Evolutionary conservation across 352 stramenopile species (phyloP).

Genomic region (Aphanomyces cochlioides): DNA sequence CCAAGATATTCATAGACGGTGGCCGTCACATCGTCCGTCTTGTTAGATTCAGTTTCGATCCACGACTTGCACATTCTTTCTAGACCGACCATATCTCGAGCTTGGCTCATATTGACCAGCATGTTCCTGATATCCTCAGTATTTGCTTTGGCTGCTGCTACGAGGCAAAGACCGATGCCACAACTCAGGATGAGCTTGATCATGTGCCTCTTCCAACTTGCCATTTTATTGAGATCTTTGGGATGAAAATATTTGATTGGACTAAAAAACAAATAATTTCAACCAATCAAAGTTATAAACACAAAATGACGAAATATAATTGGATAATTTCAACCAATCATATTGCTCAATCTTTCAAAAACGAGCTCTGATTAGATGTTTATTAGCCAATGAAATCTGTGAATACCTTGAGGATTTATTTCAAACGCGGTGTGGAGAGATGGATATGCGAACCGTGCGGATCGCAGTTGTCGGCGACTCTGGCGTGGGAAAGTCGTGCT

Average conservation of each 20-base stretch:
- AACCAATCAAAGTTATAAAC: too few species aligned
- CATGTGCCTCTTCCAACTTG: too few species aligned
- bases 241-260: too few species aligned
- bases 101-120: slow-evolving; percentile 31
- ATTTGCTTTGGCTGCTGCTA: neutral
- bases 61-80: slow-evolving; percentile 40
- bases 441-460: slow-evolving; percentile 71
- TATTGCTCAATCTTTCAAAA: too few species aligned
- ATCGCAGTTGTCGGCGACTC: slow-evolving; percentile 83
- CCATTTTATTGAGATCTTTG: too few species aligned
- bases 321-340: too few species aligned
- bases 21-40: slow-evolving; percentile 33
- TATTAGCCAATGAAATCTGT: too few species aligned
- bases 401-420: too few species aligned
- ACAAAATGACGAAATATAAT: too few species aligned
- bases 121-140: neutral
- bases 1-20: slow-evolving; percentile 68
- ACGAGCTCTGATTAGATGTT: too few species aligned
- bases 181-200: neutral
- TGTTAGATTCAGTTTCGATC: slow-evolving; percentile 43
- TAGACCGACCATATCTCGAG: slow-evolving; percentile 49
- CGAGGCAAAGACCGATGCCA: neutral
- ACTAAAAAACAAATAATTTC: too few species aligned
- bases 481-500: slow-evolving; percentile 76
- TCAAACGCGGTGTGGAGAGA: slow-evolving; percentile 26